Conservation (phyloP, 768 basidiomycete species). For the Boletus tylopilopsis region DNA sequence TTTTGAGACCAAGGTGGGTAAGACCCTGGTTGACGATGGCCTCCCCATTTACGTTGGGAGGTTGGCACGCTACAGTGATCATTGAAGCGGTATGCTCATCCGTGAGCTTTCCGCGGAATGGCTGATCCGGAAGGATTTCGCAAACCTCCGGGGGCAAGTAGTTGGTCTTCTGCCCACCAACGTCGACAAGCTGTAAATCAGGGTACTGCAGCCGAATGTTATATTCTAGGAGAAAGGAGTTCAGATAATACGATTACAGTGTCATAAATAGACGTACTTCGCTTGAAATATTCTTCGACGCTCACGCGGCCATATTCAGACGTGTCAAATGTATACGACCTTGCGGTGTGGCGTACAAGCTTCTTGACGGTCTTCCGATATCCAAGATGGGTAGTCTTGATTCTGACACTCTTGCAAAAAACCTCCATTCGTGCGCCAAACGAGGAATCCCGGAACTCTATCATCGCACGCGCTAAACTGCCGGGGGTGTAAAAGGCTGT, state of each 20-base stretch:
- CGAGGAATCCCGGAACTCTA: conserved; percentile 41
- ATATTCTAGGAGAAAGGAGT: conserved; percentile 37
- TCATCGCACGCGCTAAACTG: conserved; percentile 42
- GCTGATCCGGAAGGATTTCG: conserved; percentile 41
- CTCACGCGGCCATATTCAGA: conserved; percentile 39
- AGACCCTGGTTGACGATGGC: conserved; percentile 44
- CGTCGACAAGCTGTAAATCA: conserved; percentile 43
- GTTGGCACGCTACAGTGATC: conserved; percentile 48
- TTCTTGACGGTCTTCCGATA: conserved; percentile 70
- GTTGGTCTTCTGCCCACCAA: conserved; percentile 42
- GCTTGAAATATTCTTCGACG: conserved; percentile 46
- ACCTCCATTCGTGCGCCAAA: conserved; percentile 57
- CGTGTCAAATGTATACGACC: conserved; percentile 37
- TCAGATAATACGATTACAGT: background rate
- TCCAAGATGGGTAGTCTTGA: conserved; percentile 67
- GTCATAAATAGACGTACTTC: conserved; percentile 34
- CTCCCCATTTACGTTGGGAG: conserved; percentile 46
- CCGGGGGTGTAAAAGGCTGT: conserved; percentile 43
- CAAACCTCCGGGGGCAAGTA: conserved; percentile 48
- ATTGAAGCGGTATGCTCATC: conserved; percentile 51
- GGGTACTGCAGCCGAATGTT: conserved; percentile 36
- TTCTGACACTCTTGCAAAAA: conserved; percentile 64
- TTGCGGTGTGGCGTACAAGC: conserved; percentile 40
- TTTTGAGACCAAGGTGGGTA: conserved; percentile 38
- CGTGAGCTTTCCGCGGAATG: conserved; percentile 48